Evolutionary conservation across 192 early-diverging fungal species (phyloP).

Genomic region (Obelidium mucronatum): DNA sequence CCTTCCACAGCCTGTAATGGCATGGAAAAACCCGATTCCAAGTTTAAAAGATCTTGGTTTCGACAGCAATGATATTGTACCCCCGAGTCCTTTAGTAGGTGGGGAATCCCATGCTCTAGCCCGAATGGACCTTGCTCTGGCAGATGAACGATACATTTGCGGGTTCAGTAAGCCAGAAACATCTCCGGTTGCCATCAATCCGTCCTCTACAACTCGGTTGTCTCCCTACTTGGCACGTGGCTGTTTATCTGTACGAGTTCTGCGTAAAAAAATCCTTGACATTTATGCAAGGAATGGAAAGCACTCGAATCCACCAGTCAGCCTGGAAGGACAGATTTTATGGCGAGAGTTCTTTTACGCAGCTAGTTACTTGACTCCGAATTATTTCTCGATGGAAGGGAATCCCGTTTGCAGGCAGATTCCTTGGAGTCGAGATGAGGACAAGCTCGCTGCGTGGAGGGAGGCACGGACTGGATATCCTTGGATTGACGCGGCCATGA

Average conservation of each 20-base stretch:
- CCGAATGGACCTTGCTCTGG: background rate
- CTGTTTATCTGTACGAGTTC: slow-evolving; percentile 8
- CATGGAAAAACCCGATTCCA: background rate
- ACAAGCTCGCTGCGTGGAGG: slow-evolving; percentile 21
- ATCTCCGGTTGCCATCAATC: slow-evolving; percentile 27
- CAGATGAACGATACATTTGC: slow-evolving; percentile 9
- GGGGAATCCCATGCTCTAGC: slow-evolving; percentile 23
- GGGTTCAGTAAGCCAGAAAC: slow-evolving; percentile 44
- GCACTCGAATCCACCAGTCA: background rate
- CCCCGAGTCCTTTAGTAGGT: background rate
- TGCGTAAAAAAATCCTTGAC: slow-evolving; percentile 16
- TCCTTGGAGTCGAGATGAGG: background rate
- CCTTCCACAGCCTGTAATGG: background rate
- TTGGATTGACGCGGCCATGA: slow-evolving; percentile 49
- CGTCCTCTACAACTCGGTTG: slow-evolving; percentile 37
- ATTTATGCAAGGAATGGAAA: slow-evolving; percentile 1
- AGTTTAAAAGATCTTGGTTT: background rate
- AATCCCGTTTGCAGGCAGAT: slow-evolving; percentile 2
- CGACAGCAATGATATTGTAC: background rate
- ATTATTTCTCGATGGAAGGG: slow-evolving; percentile 25
- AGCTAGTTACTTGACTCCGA: background rate
- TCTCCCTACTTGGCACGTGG: slow-evolving; percentile 42
- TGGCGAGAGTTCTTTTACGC: slow-evolving; percentile 24
- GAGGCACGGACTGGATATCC: slow-evolving; percentile 42
- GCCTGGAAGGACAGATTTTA: slow-evolving; percentile 7